Percentiles rank a stretch among this genome's conserved stretches.
phyloP scores from a whole-genome alignment of 768 basidiomycete genomes.

The Trametes coccinea region DNA sequence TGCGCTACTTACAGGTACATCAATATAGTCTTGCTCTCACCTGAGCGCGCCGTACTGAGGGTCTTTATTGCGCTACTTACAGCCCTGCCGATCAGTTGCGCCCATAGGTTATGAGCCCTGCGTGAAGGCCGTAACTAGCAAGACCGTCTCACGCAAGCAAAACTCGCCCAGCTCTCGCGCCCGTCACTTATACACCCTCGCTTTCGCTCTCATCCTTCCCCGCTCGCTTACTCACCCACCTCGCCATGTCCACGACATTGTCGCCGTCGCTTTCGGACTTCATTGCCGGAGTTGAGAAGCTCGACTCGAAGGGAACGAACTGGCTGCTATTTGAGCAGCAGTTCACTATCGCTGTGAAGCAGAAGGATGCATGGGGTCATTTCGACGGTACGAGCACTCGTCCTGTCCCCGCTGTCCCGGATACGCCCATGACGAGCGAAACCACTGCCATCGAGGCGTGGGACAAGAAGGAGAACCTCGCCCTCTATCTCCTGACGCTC shows the following conservation, averaged over 20 bases:
- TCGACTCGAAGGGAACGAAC: neutral
- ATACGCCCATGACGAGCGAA: neutral
- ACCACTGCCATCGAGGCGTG: neutral
- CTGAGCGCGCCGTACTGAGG: too few relatives aligned
- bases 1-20: too few relatives aligned
- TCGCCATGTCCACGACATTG: neutral
- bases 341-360: slow-evolving; percentile 5
- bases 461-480: slow-evolving; percentile 9
- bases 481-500: slow-evolving; percentile 11
- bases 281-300: neutral
- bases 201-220: neutral
- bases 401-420: too few relatives aligned
- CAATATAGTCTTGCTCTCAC: too few relatives aligned
- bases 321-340: slow-evolving; percentile 3
- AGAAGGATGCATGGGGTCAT: slow-evolving; percentile 6
- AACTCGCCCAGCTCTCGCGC: neutral
- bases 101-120: slow-evolving; percentile 1
- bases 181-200: too few relatives aligned
- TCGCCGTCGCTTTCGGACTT: neutral
- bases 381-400: neutral
- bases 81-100: too few relatives aligned
- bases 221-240: neutral
- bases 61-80: too few relatives aligned
- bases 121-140: neutral
- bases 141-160: neutral